A percentile compares a stretch with the other conserved stretches of the same genome.
These are phyloP conservation scores for Taiozyma sp. DNA, from an alignment of 1,139 yeast genomes.

Conservation along the genomic window DNA sequence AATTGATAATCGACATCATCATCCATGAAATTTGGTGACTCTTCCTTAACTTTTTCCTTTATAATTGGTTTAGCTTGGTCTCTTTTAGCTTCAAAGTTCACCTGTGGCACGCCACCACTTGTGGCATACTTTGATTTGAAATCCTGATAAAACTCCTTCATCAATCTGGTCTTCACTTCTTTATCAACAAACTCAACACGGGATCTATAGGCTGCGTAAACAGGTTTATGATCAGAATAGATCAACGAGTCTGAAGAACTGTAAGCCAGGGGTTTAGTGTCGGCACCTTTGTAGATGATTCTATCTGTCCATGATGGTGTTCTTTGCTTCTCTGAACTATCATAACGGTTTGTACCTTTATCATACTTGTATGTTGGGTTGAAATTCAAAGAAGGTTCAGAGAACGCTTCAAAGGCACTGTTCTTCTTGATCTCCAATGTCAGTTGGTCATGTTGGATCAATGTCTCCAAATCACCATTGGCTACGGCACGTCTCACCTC, in stretches of 20 bases:
- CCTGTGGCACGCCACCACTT: slow-evolving; percentile 6
- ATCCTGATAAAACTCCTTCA: slow-evolving; percentile 45
- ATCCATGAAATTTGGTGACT: slow-evolving; percentile 10
- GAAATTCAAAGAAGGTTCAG: slow-evolving; percentile 71
- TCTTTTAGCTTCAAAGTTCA: slow-evolving; percentile 4
- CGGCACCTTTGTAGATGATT: slow-evolving; percentile 57
- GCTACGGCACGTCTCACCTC: slow-evolving; percentile 52
- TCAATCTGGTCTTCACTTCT: slow-evolving; percentile 40
- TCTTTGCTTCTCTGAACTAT: slow-evolving; percentile 85
- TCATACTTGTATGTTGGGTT: slow-evolving; percentile 93
- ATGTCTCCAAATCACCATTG: slow-evolving; percentile 41
- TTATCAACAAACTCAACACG: slow-evolving; percentile 62
- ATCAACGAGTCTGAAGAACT: slow-evolving; percentile 46
- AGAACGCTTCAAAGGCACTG: slow-evolving; percentile 66
- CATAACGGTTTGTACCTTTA: slow-evolving; percentile 70
- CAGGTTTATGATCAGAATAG: slow-evolving; percentile 90
- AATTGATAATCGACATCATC: slow-evolving; percentile 8
- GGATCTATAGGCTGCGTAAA: slow-evolving; percentile 67
- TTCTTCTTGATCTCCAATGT: slow-evolving; percentile 65
- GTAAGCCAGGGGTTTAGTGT: slow-evolving; percentile 52
- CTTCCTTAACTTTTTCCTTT: slow-evolving; percentile 1
- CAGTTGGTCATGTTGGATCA: slow-evolving; percentile 74
- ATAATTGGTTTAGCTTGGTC: background rate
- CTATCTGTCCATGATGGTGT: slow-evolving; percentile 98
- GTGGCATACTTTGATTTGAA: slow-evolving; percentile 31